phyloP scores from a whole-genome alignment of 371 early-diverging fungal genomes.

The Choanephora cucurbitarum region DNA sequence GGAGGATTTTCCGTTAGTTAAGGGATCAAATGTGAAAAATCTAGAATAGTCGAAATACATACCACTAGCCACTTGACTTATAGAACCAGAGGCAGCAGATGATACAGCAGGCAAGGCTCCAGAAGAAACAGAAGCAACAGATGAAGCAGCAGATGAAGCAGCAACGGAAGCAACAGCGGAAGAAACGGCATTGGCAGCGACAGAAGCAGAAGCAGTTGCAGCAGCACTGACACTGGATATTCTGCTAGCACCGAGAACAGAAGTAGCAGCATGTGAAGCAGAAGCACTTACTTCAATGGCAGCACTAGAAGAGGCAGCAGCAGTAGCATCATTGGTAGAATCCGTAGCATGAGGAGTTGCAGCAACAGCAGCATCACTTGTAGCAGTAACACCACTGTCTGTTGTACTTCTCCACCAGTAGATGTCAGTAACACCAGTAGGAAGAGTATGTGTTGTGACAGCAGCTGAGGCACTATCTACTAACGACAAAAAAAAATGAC shows the following conservation, averaged over 20 bases:
- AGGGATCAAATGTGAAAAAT: constrained; percentile 1
- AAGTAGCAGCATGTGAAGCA: constrained; percentile 1
- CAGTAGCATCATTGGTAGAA: constrained; percentile 2
- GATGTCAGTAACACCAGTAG: constrained; percentile 22
- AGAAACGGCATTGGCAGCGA: not conserved
- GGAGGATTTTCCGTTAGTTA: not conserved
- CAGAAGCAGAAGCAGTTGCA: constrained; percentile 5
- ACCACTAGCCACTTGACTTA: constrained; percentile 5
- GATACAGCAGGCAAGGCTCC: not conserved
- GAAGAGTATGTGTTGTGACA: constrained; percentile 6
- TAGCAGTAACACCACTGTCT: constrained; percentile 4
- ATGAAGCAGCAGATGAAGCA: not conserved
- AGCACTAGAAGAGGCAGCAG: constrained; percentile 5
- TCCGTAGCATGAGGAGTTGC: not conserved
- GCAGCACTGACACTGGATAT: not conserved
- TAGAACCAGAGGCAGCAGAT: constrained; percentile 5
- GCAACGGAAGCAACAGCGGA: not conserved
- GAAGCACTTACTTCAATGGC: constrained; percentile 1
- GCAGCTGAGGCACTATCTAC: not conserved
- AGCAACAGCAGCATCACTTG: not conserved
- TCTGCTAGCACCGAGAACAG: not conserved
- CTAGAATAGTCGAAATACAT: constrained; percentile 4
- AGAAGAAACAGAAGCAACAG: not conserved
- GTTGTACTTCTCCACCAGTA: constrained; percentile 26
- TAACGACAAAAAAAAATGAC: not conserved